Evolutionary conservation across 1,284 basidiomycete species (phyloP).

Genomic region (Cryptococcus maquisensis): DNA sequence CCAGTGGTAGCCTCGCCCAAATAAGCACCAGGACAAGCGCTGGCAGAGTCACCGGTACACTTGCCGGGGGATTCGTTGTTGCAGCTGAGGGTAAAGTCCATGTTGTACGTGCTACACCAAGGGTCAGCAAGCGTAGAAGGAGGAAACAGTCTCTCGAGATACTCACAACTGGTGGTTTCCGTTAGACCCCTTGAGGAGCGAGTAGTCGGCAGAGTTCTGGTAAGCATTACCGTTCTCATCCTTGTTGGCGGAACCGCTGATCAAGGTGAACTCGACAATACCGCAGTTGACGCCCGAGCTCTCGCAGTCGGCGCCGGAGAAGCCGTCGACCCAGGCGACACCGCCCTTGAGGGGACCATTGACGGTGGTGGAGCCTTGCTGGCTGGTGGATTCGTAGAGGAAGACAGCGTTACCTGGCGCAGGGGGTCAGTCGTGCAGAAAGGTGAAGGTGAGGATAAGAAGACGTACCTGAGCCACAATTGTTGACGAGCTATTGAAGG

Average conservation of each 20-base stretch:
- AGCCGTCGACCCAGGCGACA: conserved; percentile 19
- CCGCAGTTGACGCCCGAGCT: conserved; percentile 22
- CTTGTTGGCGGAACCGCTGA: not conserved
- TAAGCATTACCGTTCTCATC: conserved; percentile 8
- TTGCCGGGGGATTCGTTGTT: not conserved
- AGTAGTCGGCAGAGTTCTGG: conserved; percentile 21
- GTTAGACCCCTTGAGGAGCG: conserved; percentile 10
- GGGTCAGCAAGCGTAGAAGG: not conserved
- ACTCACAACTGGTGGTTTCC: conserved; percentile 19
- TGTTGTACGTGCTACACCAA: conserved; percentile 15
- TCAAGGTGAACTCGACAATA: conserved; percentile 25
- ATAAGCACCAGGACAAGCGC: conserved; percentile 19
- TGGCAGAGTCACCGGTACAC: conserved; percentile 12
- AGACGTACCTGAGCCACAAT: conserved; percentile 7
- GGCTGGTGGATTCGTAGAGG: conserved; percentile 2
- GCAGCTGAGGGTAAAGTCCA: conserved; percentile 15
- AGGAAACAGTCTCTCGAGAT: not conserved
- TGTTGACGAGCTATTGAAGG: conserved; percentile 17
- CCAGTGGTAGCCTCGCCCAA: conserved; percentile 12
- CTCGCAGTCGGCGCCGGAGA: conserved; percentile 9
- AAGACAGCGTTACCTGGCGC: conserved; percentile 14
- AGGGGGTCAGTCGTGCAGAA: too few species aligned
- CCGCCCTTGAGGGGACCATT: conserved; percentile 17
- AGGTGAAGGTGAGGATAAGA: too few species aligned
- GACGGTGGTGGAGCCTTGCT: conserved; percentile 10